Conservation (phyloP, 179 eudicot species). For the Beta lomatogona region DNA sequence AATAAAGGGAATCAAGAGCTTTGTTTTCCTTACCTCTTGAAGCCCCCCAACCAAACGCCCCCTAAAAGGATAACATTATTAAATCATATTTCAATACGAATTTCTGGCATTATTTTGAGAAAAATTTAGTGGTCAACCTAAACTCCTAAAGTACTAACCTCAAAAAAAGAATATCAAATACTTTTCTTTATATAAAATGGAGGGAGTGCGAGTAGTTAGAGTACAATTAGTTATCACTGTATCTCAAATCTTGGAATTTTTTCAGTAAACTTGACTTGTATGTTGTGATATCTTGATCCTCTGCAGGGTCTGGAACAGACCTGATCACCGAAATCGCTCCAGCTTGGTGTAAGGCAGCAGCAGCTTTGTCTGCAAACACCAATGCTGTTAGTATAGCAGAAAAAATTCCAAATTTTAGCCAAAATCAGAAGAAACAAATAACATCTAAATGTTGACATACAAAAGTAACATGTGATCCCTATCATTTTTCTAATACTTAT, state of each 20-base stretch:
- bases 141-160: too few relatives aligned
- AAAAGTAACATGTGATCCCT: neutral
- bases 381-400: neutral
- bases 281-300: constrained; percentile 56
- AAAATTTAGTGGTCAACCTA: too few relatives aligned
- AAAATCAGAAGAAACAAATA: neutral
- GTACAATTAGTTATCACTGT: constrained; percentile 13
- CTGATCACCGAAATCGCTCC: constrained; percentile 71
- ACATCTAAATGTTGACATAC: too few relatives aligned
- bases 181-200: too few relatives aligned
- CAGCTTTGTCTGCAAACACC: constrained; percentile 59
- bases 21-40: too few relatives aligned
- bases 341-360: constrained; percentile 56
- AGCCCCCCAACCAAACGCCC: too few relatives aligned
- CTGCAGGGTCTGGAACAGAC: constrained; percentile 53
- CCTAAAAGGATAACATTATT: too few relatives aligned
- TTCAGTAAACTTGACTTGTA: constrained; percentile 62
- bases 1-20: too few relatives aligned
- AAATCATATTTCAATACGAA: too few relatives aligned
- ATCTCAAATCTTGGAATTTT: constrained; percentile 54
- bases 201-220: neutral
- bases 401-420: neutral
- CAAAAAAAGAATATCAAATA: too few relatives aligned
- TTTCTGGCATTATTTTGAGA: too few relatives aligned
- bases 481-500: too few relatives aligned